Percentiles rank a stretch among this genome's conserved stretches.
Conservation (phyloP, 2,329 filamentous ascomycete species). For the Verticillium isaacii region DNA sequence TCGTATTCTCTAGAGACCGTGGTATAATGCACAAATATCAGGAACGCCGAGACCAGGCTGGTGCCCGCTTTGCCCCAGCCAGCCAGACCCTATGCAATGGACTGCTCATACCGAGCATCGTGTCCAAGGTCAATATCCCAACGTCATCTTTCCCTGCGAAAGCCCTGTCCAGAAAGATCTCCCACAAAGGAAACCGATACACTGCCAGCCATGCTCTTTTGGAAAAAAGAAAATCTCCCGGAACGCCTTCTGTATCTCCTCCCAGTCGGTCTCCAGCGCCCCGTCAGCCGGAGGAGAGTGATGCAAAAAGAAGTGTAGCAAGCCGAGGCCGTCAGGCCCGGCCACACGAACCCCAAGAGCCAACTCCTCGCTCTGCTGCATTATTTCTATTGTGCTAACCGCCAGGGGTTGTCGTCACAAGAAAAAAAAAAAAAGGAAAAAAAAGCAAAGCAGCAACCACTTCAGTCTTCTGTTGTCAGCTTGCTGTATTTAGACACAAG, state of each 20-base stretch:
- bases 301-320: background rate
- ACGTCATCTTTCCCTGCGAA: background rate
- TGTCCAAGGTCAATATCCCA: background rate
- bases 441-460: background rate
- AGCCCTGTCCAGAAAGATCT: background rate
- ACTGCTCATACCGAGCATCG: background rate
- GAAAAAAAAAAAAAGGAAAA: background rate
- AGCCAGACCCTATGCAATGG: background rate
- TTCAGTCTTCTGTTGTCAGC: conserved; percentile 14
- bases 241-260: background rate
- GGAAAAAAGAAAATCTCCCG: background rate
- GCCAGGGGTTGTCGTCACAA: background rate
- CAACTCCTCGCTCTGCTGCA: background rate
- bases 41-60: background rate
- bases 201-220: background rate
- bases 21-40: background rate
- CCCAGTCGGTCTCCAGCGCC: background rate
- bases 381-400: background rate
- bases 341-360: background rate
- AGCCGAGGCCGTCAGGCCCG: background rate
- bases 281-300: background rate
- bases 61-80: background rate
- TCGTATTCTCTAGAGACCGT: background rate
- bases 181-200: background rate
- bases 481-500: conserved; percentile 38